Percentiles rank a stretch among this genome's conserved stretches.
phyloP scores from a whole-genome alignment of 139 green algal species.

The Microglena sp. region DNA sequence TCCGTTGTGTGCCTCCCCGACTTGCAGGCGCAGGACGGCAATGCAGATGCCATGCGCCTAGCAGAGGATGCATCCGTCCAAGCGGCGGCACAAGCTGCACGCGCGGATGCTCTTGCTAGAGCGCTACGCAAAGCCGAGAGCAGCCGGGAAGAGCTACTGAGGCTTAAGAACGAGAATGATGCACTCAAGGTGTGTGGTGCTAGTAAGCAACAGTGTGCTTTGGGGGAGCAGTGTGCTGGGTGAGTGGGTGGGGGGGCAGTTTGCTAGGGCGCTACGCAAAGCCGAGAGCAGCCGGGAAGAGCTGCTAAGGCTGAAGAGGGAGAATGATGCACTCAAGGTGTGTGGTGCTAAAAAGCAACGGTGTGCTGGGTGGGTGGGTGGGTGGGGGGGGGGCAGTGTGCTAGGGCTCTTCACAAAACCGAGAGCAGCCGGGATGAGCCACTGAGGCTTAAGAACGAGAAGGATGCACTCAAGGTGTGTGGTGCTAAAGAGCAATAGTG shows the following conservation, averaged over 20 bases:
- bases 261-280: slow-evolving; percentile 28
- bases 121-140: slow-evolving; percentile 29
- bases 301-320: slow-evolving; percentile 22
- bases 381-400: too few species aligned
- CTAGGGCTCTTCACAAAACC: slow-evolving; percentile 25
- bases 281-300: slow-evolving; percentile 22
- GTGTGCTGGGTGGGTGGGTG: too few species aligned
- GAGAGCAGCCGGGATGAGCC: slow-evolving; percentile 22
- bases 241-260: too few species aligned
- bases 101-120: slow-evolving; percentile 30
- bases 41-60: slow-evolving; percentile 6
- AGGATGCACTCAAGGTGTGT: slow-evolving; percentile 52
- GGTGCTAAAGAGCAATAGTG: slow-evolving; percentile 24
- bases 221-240: too few species aligned
- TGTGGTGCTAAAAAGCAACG: too few species aligned
- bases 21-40: not conserved
- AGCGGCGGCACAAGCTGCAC: slow-evolving; percentile 33
- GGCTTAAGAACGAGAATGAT: slow-evolving; percentile 52
- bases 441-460: slow-evolving; percentile 40
- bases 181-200: slow-evolving; percentile 48
- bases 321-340: slow-evolving; percentile 59
- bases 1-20: not conserved
- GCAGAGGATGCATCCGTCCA: slow-evolving; percentile 33
- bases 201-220: slow-evolving; percentile 9
- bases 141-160: slow-evolving; percentile 16